These are phyloP conservation scores for Fagus crenata DNA, from an alignment of 306 rosid genomes.

Conservation along the genomic window DNA sequence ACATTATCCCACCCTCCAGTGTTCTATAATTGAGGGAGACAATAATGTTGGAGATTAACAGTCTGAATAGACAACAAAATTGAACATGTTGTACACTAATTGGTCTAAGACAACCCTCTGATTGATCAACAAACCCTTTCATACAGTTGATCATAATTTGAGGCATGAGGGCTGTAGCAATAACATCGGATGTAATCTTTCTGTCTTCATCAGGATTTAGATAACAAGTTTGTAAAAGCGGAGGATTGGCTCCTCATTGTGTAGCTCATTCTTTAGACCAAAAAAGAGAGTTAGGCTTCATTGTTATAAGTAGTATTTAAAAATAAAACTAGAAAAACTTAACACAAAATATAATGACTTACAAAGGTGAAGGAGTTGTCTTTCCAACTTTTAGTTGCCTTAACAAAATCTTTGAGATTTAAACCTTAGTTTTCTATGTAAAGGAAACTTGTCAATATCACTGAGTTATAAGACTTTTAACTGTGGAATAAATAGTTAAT, in stretches of 20 bases:
- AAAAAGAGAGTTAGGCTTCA: too few species aligned
- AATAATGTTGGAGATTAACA: constrained; percentile 54
- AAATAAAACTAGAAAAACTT: too few species aligned
- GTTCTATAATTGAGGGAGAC: constrained; percentile 53
- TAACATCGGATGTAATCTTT: not conserved
- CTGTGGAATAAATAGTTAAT: too few species aligned
- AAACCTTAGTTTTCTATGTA: too few species aligned
- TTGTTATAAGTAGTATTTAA: too few species aligned
- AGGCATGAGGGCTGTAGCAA: not conserved
- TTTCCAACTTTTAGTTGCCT: not conserved
- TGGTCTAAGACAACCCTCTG: not conserved
- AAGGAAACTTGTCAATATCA: too few species aligned
- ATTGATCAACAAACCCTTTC: not conserved
- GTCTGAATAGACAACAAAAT: constrained; percentile 35
- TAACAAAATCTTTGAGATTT: too few species aligned
- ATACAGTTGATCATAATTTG: not conserved
- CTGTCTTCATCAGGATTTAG: too few species aligned
- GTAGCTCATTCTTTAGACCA: too few species aligned
- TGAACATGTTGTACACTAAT: constrained; percentile 39
- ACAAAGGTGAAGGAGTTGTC: not conserved
- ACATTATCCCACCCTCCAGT: constrained; percentile 53
- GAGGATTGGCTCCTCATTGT: too few species aligned
- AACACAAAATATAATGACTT: not conserved
- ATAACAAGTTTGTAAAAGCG: too few species aligned
- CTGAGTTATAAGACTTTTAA: too few species aligned